Evolutionary conservation across 116 monocot species (phyloP).

Genomic region (Posidonia oceanica): DNA sequence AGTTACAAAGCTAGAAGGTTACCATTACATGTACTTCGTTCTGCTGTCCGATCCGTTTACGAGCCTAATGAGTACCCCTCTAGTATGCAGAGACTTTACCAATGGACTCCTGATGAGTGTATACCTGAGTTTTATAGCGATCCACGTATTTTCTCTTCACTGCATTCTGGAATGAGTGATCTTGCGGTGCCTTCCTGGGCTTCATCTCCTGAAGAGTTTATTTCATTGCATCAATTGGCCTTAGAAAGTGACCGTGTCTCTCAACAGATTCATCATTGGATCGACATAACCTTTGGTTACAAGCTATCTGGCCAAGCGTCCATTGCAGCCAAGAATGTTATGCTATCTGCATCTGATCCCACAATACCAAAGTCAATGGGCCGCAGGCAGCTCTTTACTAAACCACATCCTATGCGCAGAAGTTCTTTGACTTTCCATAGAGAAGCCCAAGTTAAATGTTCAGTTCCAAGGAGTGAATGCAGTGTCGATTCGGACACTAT

Average conservation of each 20-base stretch:
- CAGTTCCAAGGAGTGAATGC: conserved; percentile 10
- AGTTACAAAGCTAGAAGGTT: conserved; percentile 97
- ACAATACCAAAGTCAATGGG: conserved; percentile 58
- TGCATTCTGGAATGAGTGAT: conserved; percentile 91
- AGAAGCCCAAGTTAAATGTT: conserved; percentile 10
- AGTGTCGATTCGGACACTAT: neutral
- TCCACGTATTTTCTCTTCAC: conserved; percentile 61
- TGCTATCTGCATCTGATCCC: conserved; percentile 65
- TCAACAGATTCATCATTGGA: conserved; percentile 85
- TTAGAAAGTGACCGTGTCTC: conserved; percentile 89
- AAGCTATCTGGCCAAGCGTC: conserved; percentile 80
- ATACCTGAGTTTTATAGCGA: conserved; percentile 97
- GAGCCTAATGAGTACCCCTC: conserved; percentile 99
- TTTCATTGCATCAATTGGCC: conserved; percentile 67
- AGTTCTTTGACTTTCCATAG: conserved; percentile 8
- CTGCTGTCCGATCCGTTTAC: conserved; percentile 91
- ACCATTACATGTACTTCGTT: conserved; percentile 63
- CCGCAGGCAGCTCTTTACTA: conserved; percentile 73
- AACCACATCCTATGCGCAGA: conserved; percentile 72
- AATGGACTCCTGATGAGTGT: conserved; percentile 99
- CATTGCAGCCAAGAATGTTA: conserved; percentile 85
- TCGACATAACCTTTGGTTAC: conserved; percentile 96
- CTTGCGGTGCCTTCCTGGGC: conserved; percentile 86
- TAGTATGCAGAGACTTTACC: conserved; percentile 97
- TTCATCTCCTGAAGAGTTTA: conserved; percentile 76